Base-by-base conservation (phyloP, 2,329 filamentous ascomycete genomes). In the Coniochaeta sp. region DNA sequence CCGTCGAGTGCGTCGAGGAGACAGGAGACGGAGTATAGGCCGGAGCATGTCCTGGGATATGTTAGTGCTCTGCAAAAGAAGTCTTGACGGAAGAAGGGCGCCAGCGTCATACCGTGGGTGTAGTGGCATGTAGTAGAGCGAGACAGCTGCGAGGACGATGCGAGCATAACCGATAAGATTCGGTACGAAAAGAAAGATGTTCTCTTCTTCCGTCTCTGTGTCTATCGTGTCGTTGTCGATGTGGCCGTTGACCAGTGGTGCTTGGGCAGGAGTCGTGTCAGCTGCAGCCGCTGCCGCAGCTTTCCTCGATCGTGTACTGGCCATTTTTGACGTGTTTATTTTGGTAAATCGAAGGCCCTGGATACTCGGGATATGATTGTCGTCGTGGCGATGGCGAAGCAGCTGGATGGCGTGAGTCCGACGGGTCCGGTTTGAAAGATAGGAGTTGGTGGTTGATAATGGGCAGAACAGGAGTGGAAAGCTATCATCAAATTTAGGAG, bases 91-190 rank as follows among this genome's bases (percentile, higher is more conserved):
- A n/a, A n/a, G n/a, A n/a, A n/a, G 22, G 3, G 16, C 16, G 33
- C 16, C 33, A 12, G 7, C 18, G 14, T 42, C 38, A 14, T 42
- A 42, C 38, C 92, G 87, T n/a, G 92, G 92, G 69, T 99, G 94
- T 51, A 97, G 82, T 49, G 94, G 92, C 94, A 99, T 99, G 76
- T 96, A 99, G 76, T 97, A 96, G 59, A 99, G 84, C 26, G 94
- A 96, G 47, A 88, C 89, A 63, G 96, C 75, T 61, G 91, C 91
- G 59, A 92, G 81, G 57, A 92, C 73, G 64, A 94, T 86, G 62
- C 89, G 85, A 53, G 73, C 78, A 70, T 92, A 92, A 59, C 87
- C 88, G 61, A 92, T 91, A 33, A 92, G 75, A 63, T 92, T 92
- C 27, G 89, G 88, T 69, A 81, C 85, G 70, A 92, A 91, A 28